Evolutionary conservation across 495 filamentous ascomycete species (phyloP), one percentile per base, ranked within the genome.

Genomic region (Chaetomium fimeti): DNA sequence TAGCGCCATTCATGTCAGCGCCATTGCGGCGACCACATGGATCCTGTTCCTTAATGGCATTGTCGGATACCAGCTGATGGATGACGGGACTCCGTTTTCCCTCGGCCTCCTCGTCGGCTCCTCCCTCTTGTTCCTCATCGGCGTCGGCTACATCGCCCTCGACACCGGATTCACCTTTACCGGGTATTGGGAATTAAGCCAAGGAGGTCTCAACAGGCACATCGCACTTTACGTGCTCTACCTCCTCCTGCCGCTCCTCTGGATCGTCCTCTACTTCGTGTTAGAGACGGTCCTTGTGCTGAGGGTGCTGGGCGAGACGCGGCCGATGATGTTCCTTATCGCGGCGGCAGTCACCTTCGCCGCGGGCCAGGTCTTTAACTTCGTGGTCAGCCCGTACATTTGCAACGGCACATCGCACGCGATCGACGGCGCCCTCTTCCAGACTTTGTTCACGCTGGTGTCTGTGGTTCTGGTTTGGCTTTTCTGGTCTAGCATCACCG

Each of bases 401-500:
- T 98, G 94, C 80, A 76, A 85, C 20, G 92, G 89, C 25, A 90
- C 91, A 0, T 69, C 77, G 24, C 90, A 91, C 67, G 92, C 89
- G 71, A 96, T 99, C 70, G 91, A 99, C 71, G 94, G 94, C 52
- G 86, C 92, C 15, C 73, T 98, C 3, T 99, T 99, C 74, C 87
- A 97, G 75, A 97, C 93, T 0, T 80, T 97, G 20, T 97, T 98
- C 79, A 97, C 91, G 0, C 79, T 97, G 0, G 75, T 91, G 16
- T 81, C 93, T 2, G 92, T 98, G 9, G 83, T 89, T 16, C 84
- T 83, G 76, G 71, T 97, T 55, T 99, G 93, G 93, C 71, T 89
- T 66, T 99, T 99, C 82, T 98, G 95, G 94, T 93, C 91, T 47
- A 96, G 91, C 79, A 99, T 99, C 71, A 99, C 94, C 5, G 94